phyloP scores from a whole-genome alignment of 2,329 filamentous ascomycete species.

The Pseudogymnoascus sp. region DNA sequence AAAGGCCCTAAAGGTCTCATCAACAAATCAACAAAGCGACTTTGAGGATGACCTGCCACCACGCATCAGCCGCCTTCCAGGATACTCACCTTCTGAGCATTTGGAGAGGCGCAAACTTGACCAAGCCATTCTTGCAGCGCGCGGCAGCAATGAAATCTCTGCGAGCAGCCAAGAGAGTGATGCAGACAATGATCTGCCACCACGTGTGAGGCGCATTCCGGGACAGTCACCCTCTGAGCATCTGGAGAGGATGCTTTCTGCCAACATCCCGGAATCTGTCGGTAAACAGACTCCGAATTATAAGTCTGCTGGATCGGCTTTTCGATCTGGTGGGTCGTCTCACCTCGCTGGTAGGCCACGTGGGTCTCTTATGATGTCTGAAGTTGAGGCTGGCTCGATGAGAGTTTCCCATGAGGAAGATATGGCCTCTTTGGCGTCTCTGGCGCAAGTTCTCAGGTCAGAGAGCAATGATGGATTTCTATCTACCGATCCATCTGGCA shows the following conservation, averaged over 20 bases:
- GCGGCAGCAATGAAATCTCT: background rate
- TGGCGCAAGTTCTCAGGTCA: conserved; percentile 19
- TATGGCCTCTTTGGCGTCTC: conserved; percentile 20
- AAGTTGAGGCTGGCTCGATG: background rate
- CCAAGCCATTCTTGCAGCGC: background rate
- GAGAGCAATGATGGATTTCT: background rate
- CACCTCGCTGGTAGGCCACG: background rate
- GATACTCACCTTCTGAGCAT: background rate
- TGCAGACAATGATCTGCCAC: background rate
- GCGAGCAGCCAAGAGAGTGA: background rate
- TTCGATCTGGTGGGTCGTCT: background rate
- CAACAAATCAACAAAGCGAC: background rate
- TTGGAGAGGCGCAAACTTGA: background rate
- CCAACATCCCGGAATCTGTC: background rate
- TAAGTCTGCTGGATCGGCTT: background rate
- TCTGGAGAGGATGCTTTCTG: background rate
- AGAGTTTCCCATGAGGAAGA: conserved; percentile 24
- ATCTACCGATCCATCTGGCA: background rate
- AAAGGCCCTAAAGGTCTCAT: background rate
- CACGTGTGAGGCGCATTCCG: background rate
- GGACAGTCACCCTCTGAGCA: conserved; percentile 8
- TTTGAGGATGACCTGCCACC: background rate
- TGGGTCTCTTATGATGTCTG: background rate
- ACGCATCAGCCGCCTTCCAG: background rate
- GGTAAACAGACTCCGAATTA: background rate